Conservation (phyloP, 2,329 filamentous ascomycete species). For the Sphaerulina vaccinii region DNA sequence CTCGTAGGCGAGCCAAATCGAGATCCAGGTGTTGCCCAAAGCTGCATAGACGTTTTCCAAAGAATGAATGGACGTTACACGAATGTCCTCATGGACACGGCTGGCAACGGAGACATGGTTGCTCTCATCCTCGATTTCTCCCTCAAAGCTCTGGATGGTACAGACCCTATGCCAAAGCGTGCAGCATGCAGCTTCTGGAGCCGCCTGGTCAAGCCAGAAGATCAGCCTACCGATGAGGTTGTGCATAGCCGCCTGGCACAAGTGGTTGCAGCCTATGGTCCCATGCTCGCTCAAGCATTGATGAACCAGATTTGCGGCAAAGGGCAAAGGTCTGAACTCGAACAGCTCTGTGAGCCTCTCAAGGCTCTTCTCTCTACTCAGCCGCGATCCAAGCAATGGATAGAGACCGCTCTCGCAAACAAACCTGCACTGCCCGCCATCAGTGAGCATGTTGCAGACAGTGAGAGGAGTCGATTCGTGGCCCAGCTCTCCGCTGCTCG, state of each 20-base stretch:
- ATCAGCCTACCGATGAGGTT: constrained; percentile 31
- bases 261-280: constrained; percentile 60
- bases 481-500: constrained; percentile 66
- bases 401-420: constrained; percentile 58
- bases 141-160: constrained; percentile 66
- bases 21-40: constrained; percentile 71
- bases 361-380: constrained; percentile 56
- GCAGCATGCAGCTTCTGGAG: constrained; percentile 76
- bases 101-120: constrained; percentile 52
- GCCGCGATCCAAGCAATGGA: constrained; percentile 34
- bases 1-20: constrained; percentile 61
- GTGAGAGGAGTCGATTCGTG: constrained; percentile 64
- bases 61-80: constrained; percentile 62
- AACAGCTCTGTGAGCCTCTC: constrained; percentile 67
- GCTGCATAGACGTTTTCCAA: constrained; percentile 69
- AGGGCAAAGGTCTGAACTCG: constrained; percentile 69
- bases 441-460: constrained; percentile 56
- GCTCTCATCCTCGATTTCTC: constrained; percentile 65
- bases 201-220: constrained; percentile 45
- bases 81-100: constrained; percentile 59
- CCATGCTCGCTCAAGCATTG: constrained; percentile 58
- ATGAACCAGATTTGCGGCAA: constrained; percentile 66
- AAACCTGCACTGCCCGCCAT: constrained; percentile 50
- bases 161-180: constrained; percentile 72
- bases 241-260: constrained; percentile 27